A percentile compares a stretch with the other conserved stretches of the same genome.
Conservation (phyloP, 2,329 filamentous ascomycete species). For the Xylaria sp. region DNA sequence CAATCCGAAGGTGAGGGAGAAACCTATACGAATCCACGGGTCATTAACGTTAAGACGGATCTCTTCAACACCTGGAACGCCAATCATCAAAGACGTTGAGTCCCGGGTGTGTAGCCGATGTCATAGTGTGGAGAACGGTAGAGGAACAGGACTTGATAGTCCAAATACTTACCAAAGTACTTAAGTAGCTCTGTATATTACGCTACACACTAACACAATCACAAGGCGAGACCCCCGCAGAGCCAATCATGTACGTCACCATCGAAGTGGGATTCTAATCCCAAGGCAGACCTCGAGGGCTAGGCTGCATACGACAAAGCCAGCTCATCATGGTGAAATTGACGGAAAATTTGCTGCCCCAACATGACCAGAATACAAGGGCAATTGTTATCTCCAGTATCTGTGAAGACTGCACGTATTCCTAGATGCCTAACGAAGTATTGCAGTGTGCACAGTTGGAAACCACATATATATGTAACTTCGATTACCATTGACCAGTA, state of each 20-base stretch:
- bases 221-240: conserved; percentile 8
- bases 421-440: not conserved
- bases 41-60: not conserved
- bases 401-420: too few relatives aligned
- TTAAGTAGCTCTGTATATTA: not conserved
- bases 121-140: conserved; percentile 13
- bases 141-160: not conserved
- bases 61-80: conserved; percentile 5
- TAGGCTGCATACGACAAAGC: conserved; percentile 34
- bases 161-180: not conserved
- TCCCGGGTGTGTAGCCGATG: conserved; percentile 18
- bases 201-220: conserved; percentile 1
- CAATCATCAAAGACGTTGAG: conserved; percentile 28
- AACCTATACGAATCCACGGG: too few relatives aligned
- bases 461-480: too few relatives aligned
- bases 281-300: conserved; percentile 14
- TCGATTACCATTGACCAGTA: too few relatives aligned
- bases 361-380: conserved; percentile 8
- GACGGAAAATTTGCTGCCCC: conserved; percentile 30
- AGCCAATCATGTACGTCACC: conserved; percentile 38
- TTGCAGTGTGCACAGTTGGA: too few relatives aligned
- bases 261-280: conserved; percentile 30
- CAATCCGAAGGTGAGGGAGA: not conserved
- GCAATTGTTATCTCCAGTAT: too few relatives aligned
- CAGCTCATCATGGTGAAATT: conserved; percentile 35